These are phyloP conservation scores for Chalciporus pseudorubinellus DNA, from an alignment of 768 basidiomycete species.

Conservation along the genomic window DNA sequence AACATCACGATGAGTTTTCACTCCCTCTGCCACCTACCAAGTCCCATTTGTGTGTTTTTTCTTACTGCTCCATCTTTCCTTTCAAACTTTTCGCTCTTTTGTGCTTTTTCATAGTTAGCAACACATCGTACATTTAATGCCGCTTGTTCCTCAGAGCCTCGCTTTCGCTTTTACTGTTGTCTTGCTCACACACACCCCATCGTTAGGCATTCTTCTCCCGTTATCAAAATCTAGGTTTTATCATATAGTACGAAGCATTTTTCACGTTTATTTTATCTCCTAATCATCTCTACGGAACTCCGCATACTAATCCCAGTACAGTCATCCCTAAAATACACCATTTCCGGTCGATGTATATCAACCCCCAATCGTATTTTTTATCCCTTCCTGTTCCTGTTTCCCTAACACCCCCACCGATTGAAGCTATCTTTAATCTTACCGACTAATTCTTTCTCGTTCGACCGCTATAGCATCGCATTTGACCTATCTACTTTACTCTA, in stretches of 20 bases:
- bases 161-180: conserved; percentile 26
- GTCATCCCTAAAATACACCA: conserved; percentile 5
- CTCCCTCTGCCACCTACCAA: not conserved
- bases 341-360: conserved; percentile 7
- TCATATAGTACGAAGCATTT: not conserved
- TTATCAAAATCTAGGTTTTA: not conserved
- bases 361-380: not conserved
- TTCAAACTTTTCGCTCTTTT: not conserved
- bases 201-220: not conserved
- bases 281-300: conserved; percentile 13
- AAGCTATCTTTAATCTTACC: conserved; percentile 3
- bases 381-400: not conserved
- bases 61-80: not conserved
- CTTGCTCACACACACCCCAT: conserved; percentile 4
- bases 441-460: conserved; percentile 8
- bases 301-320: conserved; percentile 17
- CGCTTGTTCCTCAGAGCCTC: conserved; percentile 2
- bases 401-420: not conserved
- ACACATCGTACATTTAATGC: conserved; percentile 26
- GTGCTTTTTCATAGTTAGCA: conserved; percentile 6
- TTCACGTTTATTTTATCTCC: not conserved
- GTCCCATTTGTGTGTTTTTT: conserved; percentile 3
- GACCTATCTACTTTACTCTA: too few species aligned
- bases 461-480: too few species aligned
- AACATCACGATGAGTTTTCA: conserved; percentile 20